phyloP scores from a whole-genome alignment of 345 rosid genomes.

The Dipteronia dyeriana region DNA sequence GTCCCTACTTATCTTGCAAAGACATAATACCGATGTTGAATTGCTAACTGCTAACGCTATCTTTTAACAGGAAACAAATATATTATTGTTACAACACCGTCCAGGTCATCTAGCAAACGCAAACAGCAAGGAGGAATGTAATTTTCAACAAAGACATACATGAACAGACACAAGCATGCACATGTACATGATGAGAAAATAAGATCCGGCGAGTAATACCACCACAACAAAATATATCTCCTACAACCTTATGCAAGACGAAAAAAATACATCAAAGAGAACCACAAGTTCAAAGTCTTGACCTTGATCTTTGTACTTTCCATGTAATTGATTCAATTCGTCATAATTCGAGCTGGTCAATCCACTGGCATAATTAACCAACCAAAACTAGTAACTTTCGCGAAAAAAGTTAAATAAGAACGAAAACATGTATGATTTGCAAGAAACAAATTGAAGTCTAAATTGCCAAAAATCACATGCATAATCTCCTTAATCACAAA shows the following conservation, averaged over 20 bases:
- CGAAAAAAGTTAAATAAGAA: background rate
- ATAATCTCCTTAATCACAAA: constrained; percentile 1
- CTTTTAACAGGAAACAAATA: background rate
- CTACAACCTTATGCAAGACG: background rate
- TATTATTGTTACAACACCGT: background rate
- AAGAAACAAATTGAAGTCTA: no score
- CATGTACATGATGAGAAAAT: background rate
- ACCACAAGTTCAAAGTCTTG: constrained; percentile 12
- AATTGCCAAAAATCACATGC: background rate
- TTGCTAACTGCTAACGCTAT: background rate
- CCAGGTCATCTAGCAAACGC: background rate
- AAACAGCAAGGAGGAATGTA: background rate
- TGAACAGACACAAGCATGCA: background rate
- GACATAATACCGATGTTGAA: background rate
- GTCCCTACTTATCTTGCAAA: background rate
- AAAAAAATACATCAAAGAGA: background rate
- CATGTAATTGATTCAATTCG: constrained; percentile 70
- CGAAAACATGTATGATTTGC: background rate
- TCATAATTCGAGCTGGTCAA: constrained; percentile 85
- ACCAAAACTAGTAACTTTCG: background rate
- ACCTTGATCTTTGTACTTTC: constrained; percentile 86
- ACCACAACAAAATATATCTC: background rate
- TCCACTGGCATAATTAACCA: constrained; percentile 54
- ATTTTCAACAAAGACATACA: background rate
- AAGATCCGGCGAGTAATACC: background rate